Evolutionary conservation across 108 stramenopile genomes (phyloP).

Genomic region (Mediolabrus comicus): DNA sequence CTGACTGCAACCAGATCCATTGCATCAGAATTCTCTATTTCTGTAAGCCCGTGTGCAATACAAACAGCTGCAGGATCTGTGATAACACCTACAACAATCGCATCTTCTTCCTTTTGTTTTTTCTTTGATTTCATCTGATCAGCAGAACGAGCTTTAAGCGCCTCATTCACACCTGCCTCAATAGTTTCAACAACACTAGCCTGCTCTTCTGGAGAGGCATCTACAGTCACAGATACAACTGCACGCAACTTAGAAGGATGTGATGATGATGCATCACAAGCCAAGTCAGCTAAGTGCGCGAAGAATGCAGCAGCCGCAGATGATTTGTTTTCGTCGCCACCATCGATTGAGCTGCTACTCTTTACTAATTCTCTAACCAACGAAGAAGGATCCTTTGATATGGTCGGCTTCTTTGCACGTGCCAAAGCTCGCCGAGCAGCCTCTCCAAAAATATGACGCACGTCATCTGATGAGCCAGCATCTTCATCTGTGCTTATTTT

Average conservation of each 20-base stretch:
- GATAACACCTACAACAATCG: conserved; percentile 43
- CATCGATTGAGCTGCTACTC: conserved; percentile 18
- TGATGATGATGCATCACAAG: conserved; percentile 51
- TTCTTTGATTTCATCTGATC: conserved; percentile 33
- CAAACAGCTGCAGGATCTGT: conserved; percentile 55
- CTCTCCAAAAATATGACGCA: conserved; percentile 48
- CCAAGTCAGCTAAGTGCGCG: conserved; percentile 44
- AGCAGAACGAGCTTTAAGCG: conserved; percentile 19
- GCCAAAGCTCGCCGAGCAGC: conserved; percentile 45
- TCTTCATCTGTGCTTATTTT: conserved; percentile 14
- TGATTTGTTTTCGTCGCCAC: conserved; percentile 16
- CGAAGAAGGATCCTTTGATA: conserved; percentile 39
- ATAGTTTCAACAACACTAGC: conserved; percentile 30
- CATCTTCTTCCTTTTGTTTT: conserved; percentile 26
- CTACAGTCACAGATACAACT: conserved; percentile 46
- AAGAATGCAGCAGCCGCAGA: conserved; percentile 46
- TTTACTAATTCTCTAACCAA: conserved; percentile 44
- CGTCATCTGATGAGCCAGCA: conserved; percentile 2
- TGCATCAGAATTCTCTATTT: conserved; percentile 14
- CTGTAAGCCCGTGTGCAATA: conserved; percentile 56
- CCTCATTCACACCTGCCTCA: conserved; percentile 38
- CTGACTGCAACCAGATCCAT: conserved; percentile 31
- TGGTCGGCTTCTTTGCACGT: conserved; percentile 37
- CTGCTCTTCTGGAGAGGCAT: conserved; percentile 37
- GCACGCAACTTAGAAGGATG: conserved; percentile 47